phyloP scores from a whole-genome alignment of 2,329 filamentous ascomycete genomes.

The Ophiostoma montium region DNA sequence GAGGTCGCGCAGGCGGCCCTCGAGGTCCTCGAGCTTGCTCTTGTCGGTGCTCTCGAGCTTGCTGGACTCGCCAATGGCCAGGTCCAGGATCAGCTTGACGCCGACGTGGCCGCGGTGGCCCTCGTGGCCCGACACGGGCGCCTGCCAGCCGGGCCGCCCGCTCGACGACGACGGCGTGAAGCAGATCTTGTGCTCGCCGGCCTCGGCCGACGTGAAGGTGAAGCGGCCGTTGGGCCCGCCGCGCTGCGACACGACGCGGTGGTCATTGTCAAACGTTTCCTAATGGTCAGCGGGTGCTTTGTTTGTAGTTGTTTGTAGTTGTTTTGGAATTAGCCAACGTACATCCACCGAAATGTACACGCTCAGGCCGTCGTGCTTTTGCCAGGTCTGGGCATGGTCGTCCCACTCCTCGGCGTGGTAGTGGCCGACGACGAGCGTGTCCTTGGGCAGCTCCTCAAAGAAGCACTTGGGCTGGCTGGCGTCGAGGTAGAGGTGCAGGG shows the following conservation, averaged over 20 bases:
- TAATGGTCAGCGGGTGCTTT: constrained; percentile 22
- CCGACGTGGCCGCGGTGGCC: constrained; percentile 45
- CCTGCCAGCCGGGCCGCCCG: constrained; percentile 58
- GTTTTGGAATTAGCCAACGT: constrained; percentile 21
- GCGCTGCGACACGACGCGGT: constrained; percentile 83
- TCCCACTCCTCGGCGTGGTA: constrained; percentile 80
- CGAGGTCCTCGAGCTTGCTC: constrained; percentile 80
- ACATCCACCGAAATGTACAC: constrained; percentile 87
- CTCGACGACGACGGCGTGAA: constrained; percentile 71
- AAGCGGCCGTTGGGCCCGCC: constrained; percentile 67
- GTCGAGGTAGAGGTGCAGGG: constrained; percentile 93
- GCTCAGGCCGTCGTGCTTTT: constrained; percentile 58
- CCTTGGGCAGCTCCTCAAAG: constrained; percentile 95
- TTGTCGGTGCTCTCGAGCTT: constrained; percentile 91
- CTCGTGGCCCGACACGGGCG: constrained; percentile 28
- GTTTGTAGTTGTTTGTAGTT: too few species aligned
- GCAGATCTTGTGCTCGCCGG: constrained; percentile 93
- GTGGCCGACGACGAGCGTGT: constrained; percentile 88
- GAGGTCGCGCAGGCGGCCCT: constrained; percentile 75
- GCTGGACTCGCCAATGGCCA: constrained; percentile 89
- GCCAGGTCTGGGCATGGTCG: constrained; percentile 52
- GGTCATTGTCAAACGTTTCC: constrained; percentile 95
- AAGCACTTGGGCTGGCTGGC: constrained; percentile 81
- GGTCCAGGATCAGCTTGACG: constrained; percentile 72
- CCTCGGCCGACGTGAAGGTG: constrained; percentile 87